Conservation (phyloP, 352 stramenopile genomes). For the Phytophthora constricta region DNA sequence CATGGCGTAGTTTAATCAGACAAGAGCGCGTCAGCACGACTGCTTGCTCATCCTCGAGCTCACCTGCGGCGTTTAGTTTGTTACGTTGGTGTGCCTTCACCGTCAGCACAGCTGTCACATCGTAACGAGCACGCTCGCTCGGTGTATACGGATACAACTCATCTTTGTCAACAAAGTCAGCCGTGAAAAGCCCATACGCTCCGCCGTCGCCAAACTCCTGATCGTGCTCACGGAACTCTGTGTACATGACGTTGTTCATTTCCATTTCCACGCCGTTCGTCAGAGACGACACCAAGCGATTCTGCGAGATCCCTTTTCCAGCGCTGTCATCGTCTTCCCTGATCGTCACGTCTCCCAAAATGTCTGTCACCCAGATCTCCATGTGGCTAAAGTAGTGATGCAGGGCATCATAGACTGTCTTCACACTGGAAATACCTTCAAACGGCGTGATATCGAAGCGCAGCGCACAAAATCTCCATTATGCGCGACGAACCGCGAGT, state of each 20-base stretch:
- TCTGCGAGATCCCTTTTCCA: conserved; percentile 49
- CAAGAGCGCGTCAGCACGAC: conserved; percentile 45
- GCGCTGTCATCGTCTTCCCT: conserved; percentile 59
- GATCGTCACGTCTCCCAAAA: conserved; percentile 59
- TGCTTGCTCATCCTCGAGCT: conserved; percentile 25
- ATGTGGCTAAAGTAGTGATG: conserved; percentile 57
- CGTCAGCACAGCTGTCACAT: conserved; percentile 35
- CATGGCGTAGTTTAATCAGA: conserved; percentile 34
- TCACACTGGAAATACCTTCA: conserved; percentile 35
- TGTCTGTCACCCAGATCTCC: conserved; percentile 66
- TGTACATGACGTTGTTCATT: conserved; percentile 50
- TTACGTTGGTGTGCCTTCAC: conserved; percentile 27
- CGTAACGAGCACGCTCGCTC: conserved; percentile 37
- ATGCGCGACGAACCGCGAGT: conserved; percentile 51
- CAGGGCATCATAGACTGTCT: conserved; percentile 56
- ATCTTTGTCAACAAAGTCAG: conserved; percentile 47
- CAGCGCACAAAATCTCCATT: conserved; percentile 51
- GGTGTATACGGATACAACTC: conserved; percentile 47
- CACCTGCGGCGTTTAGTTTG: conserved; percentile 8
- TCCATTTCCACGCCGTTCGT: conserved; percentile 40
- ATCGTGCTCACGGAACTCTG: conserved; percentile 32
- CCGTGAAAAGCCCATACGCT: conserved; percentile 33
- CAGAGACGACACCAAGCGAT: conserved; percentile 50
- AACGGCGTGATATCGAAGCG: conserved; percentile 61
- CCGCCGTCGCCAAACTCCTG: conserved; percentile 13